These are phyloP conservation scores for Epichloe amarillans DNA, from an alignment of 2,329 filamentous ascomycete genomes.

Conservation along the genomic window DNA sequence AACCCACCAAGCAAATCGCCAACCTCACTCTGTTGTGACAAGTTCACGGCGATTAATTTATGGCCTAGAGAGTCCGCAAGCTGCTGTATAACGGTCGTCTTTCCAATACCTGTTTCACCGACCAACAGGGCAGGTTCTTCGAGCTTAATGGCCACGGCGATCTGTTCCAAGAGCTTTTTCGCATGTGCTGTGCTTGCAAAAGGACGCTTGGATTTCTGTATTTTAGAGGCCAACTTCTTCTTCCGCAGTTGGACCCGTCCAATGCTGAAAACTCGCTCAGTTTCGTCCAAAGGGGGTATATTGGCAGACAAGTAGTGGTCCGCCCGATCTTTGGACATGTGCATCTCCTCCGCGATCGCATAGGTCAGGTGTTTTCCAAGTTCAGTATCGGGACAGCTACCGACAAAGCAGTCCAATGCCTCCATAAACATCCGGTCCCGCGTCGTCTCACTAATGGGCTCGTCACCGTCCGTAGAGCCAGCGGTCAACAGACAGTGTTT, in stretches of 20 bases:
- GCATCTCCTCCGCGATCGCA: slow-evolving; percentile 73
- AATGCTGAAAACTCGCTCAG: slow-evolving; percentile 42
- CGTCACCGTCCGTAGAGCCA: slow-evolving; percentile 51
- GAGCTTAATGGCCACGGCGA: slow-evolving; percentile 68
- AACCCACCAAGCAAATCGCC: slow-evolving; percentile 93
- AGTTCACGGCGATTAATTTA: slow-evolving; percentile 81
- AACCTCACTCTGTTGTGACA: slow-evolving; percentile 95
- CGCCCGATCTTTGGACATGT: slow-evolving; percentile 68
- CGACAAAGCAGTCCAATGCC: slow-evolving; percentile 82
- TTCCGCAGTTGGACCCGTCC: slow-evolving; percentile 54
- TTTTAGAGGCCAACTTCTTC: slow-evolving; percentile 33
- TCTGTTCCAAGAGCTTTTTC: slow-evolving; percentile 72
- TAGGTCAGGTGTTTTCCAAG: slow-evolving; percentile 47
- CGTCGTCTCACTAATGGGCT: slow-evolving; percentile 58
- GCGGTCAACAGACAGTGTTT: slow-evolving; percentile 48
- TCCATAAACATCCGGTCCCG: slow-evolving; percentile 85
- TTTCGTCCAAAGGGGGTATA: slow-evolving; percentile 55
- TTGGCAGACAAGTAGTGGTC: slow-evolving; percentile 65
- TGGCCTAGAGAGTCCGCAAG: slow-evolving; percentile 72
- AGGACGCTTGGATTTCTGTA: slow-evolving; percentile 43
- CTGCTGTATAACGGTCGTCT: slow-evolving; percentile 92
- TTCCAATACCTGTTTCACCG: slow-evolving; percentile 97
- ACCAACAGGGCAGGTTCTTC: slow-evolving; percentile 87
- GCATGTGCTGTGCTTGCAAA: slow-evolving; percentile 88
- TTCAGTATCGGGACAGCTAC: slow-evolving; percentile 56